Base-by-base conservation (phyloP, 2,329 filamentous ascomycete species). In the Mycosphaerelloides madeirae region DNA sequence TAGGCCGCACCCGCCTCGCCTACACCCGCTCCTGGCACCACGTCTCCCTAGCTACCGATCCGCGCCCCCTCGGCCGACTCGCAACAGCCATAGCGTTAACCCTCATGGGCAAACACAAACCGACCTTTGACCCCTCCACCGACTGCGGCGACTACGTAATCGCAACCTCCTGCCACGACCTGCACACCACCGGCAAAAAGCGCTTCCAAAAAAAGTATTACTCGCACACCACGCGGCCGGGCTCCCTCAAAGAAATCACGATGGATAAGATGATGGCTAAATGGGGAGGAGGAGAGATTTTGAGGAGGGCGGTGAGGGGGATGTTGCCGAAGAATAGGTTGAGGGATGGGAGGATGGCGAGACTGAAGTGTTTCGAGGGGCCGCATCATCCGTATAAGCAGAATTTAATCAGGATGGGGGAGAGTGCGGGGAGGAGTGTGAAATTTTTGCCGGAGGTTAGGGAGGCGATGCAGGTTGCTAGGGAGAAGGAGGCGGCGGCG, bases 61-160 rank as follows among this genome's bases (percentile, higher is more conserved):
- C 75, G 1, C 88, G 89, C 12, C 83, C 88, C n/a, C 84, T 96
- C 31, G 91, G 91, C 57, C 88, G 91, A 32, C 78, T 96, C 40
- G 91, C 91, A 50, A 88, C 85, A 41, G 82, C 85, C 52, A 95
- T 96, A 67, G 91, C 90, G 50, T 75, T 84, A 42, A 76, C 87
- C 49, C 81, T 96, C 41, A 96, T 97, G 90, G 93, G 93, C 72
- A 98, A 98, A 77, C 85, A 98, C 78, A 98, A 98, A 73, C 93
- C 93, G 16, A 95, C 93, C 68, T 98, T 83, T 73, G 87, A 97
- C 71, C 93, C 93, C 1, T 95, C 89, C 16, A 96, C 90, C 50
- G 93, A 98, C 76, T 97, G 93, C 77, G 93, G 93, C 58, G 93
- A 98, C 80, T 98, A 98, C 69, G 90, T 98, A 11, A 91, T 98